A percentile compares a stretch with the other conserved stretches of the same genome.
Conservation (phyloP, 2,329 filamentous ascomycete genomes). For the Fusarium foetens region DNA sequence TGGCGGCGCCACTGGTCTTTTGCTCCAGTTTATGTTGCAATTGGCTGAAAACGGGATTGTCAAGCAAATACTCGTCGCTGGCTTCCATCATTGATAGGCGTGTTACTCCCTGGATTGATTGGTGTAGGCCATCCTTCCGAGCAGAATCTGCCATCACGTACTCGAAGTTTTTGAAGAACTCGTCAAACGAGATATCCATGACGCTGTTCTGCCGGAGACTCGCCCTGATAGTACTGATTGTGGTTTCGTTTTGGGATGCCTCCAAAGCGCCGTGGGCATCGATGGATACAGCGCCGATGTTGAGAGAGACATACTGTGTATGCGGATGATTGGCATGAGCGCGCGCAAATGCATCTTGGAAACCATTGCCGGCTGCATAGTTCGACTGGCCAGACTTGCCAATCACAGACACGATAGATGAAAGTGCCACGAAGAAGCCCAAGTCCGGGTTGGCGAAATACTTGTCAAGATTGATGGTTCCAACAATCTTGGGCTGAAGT, state of each 20-base stretch:
- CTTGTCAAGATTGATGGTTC: slow-evolving; percentile 8
- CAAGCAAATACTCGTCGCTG: not conserved
- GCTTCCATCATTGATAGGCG: slow-evolving; percentile 7
- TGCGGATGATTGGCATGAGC: not conserved
- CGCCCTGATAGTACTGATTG: slow-evolving; percentile 3
- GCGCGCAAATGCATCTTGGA: slow-evolving; percentile 3
- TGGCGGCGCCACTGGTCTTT: not conserved
- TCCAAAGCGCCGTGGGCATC: slow-evolving; percentile 5
- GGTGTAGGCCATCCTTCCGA: not conserved
- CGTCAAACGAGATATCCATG: slow-evolving; percentile 4
- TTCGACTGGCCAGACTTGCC: slow-evolving; percentile 14
- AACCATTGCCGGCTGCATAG: slow-evolving; percentile 3
- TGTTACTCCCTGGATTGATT: slow-evolving; percentile 1
- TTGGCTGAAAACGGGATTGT: not conserved
- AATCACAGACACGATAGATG: slow-evolving; percentile 8
- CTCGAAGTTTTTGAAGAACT: slow-evolving; percentile 4
- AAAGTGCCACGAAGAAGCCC: slow-evolving; percentile 1
- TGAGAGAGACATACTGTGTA: slow-evolving; percentile 1
- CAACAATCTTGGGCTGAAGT: not conserved
- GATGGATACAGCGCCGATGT: slow-evolving; percentile 6
- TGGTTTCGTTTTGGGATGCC: not conserved
- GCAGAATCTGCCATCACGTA: not conserved
- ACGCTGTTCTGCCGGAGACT: slow-evolving; percentile 5
- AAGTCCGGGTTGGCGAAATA: not conserved
- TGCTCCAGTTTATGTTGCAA: not conserved